Conservation (phyloP, 306 rosid species). For the Mimosa pudica region DNA sequence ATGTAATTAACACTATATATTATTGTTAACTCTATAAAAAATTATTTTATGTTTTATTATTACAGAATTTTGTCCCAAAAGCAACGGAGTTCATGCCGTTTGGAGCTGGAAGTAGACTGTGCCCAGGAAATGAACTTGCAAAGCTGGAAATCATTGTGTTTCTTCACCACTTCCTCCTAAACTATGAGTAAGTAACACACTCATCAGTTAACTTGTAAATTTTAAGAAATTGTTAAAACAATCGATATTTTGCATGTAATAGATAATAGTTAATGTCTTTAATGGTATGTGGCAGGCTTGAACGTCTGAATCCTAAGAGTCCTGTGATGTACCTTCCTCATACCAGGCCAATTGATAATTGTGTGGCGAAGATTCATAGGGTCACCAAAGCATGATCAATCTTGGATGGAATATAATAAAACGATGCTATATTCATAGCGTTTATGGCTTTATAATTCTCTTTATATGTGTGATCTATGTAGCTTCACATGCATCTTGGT, state of each 20-base stretch:
- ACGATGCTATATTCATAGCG: too few species aligned
- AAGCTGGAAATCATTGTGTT: background rate
- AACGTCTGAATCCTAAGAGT: background rate
- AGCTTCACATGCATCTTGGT: too few species aligned
- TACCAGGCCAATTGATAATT: background rate
- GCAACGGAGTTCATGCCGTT: background rate
- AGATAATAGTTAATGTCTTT: background rate
- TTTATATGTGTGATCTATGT: too few species aligned
- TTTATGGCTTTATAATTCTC: too few species aligned
- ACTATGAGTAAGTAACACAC: background rate
- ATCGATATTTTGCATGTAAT: background rate
- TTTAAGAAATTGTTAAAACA: background rate
- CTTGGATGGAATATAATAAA: too few species aligned
- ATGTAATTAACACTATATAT: background rate
- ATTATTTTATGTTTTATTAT: background rate
- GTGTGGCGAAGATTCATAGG: background rate
- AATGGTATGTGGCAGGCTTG: background rate
- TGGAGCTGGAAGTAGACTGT: background rate
- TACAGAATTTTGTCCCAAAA: background rate
- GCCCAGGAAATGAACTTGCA: background rate
- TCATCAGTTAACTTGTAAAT: background rate
- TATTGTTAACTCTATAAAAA: too few species aligned
- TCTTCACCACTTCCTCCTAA: background rate
- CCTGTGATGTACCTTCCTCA: background rate
- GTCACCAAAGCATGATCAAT: background rate